These are phyloP conservation scores for Pseudohalonectria lignicola DNA, from an alignment of 2,329 filamentous ascomycete species.

Conservation along the genomic window DNA sequence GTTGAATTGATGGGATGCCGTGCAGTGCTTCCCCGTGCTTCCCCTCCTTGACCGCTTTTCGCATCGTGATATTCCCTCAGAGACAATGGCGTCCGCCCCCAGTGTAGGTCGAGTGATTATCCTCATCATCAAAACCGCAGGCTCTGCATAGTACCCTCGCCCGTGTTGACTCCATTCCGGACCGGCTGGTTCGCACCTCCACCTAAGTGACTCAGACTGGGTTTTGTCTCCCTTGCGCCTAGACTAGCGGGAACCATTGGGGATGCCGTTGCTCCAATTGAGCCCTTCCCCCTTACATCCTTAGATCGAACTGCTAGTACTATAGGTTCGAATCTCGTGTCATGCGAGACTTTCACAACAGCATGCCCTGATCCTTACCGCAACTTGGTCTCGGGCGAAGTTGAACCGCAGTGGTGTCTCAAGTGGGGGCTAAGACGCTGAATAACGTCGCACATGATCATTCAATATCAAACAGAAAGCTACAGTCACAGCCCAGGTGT, in stretches of 20 bases:
- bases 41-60: background rate
- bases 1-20: no score
- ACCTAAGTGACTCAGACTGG: no score
- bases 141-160: no score
- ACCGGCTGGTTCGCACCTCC: no score
- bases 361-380: constrained; percentile 1
- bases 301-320: no score
- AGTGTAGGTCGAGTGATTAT: background rate
- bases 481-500: background rate
- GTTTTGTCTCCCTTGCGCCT: background rate
- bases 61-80: no score
- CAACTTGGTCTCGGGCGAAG: background rate
- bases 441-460: background rate
- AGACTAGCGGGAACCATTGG: background rate
- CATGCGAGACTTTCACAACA: background rate
- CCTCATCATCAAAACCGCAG: background rate
- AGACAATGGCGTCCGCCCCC: background rate
- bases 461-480: background rate
- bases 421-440: background rate
- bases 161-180: no score
- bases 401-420: background rate
- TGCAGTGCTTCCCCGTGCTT: background rate
- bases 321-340: no score
- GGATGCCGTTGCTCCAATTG: background rate
- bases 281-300: background rate